These are phyloP conservation scores for Tribonema minus DNA, from an alignment of 108 stramenopile genomes.

Conservation along the genomic window DNA sequence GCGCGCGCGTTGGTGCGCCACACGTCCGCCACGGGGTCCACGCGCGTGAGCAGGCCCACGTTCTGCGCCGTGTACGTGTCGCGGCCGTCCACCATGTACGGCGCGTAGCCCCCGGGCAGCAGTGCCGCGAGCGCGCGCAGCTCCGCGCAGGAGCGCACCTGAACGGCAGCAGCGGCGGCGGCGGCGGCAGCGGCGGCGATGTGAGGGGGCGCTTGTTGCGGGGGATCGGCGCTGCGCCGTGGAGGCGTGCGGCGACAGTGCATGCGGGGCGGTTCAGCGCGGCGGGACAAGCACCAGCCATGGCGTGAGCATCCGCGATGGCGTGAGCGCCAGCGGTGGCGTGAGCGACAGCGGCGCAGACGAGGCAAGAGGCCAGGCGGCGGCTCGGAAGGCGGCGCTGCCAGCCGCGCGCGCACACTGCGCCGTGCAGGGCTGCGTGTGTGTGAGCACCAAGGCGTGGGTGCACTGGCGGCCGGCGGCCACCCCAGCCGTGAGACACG, in stretches of 20 bases:
- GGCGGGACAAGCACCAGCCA: not conserved
- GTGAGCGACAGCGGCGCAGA: too few relatives aligned
- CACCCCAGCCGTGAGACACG: too few relatives aligned
- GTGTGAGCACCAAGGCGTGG: not conserved
- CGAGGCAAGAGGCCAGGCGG: too few relatives aligned
- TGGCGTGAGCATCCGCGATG: not conserved
- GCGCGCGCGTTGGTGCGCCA: not conserved
- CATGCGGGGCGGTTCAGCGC: not conserved
- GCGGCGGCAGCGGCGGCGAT: not conserved
- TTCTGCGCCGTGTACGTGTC: not conserved
- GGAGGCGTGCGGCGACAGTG: too few relatives aligned
- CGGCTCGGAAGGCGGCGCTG: too few relatives aligned
- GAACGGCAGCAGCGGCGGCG: not conserved
- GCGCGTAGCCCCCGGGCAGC: not conserved
- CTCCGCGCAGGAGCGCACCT: not conserved
- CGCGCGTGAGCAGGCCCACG: not conserved
- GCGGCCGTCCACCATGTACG: not conserved
- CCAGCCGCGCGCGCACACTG: not conserved
- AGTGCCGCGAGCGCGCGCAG: not conserved
- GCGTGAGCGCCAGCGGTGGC: too few relatives aligned
- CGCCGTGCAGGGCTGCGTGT: not conserved
- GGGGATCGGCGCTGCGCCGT: too few relatives aligned
- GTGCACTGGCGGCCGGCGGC: too few relatives aligned
- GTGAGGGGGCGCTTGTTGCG: not conserved
- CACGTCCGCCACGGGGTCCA: not conserved